Base-by-base conservation (phyloP, 1,284 basidiomycete genomes). In the Microbotryum violaceum region DNA sequence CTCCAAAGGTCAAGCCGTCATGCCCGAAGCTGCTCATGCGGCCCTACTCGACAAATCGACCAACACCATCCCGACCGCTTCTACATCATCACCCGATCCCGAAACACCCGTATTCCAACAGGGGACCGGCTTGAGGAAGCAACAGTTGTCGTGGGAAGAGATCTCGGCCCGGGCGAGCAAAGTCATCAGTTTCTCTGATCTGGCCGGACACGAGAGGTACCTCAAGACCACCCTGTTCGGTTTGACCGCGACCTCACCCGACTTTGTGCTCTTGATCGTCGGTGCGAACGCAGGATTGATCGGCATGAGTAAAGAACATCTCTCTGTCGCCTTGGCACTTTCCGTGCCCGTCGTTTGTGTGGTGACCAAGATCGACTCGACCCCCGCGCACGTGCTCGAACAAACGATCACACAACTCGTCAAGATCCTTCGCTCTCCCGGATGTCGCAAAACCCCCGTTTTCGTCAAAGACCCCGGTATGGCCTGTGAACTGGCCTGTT, bases 331-430 rank as follows among this genome's bases (percentile, higher is more conserved):
- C 0, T 79, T 99, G 0, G 94, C 94, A 2, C 78, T 99, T 53
- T 90, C 87, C 70, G 89, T 98, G 2, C 94, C 94, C 2, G 87
- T 99, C 44, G 85, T 92, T 6, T 88, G 96, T 31, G 91, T 91
- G 74, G 87, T 97, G 56, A 97, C 93, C 18, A 97, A 97, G 81
- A 89, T 88, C 61, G 96, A 98, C 75, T 97, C 97, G 94, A 97
- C 93, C 0, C 94, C 94, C 1, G 82, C 86, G 18, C 90, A 96
- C 67, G 86, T 96, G 44, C 82, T 93, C 52, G 85, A 85, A 47
- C 87, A 94, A 74, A 97, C 94, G 0, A 80, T 91, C 61, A 90
- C 89, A 73, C 93, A 97, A 78, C 86, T 97, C 2, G 82, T 84
- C 33, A 97, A 97, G 79, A 91, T 60, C 44, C 78, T 98, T 62